A percentile compares a stretch with the other conserved stretches of the same genome.
phyloP scores from a whole-genome alignment of 139 green algal genomes.

The Picochlorum sp. region DNA sequence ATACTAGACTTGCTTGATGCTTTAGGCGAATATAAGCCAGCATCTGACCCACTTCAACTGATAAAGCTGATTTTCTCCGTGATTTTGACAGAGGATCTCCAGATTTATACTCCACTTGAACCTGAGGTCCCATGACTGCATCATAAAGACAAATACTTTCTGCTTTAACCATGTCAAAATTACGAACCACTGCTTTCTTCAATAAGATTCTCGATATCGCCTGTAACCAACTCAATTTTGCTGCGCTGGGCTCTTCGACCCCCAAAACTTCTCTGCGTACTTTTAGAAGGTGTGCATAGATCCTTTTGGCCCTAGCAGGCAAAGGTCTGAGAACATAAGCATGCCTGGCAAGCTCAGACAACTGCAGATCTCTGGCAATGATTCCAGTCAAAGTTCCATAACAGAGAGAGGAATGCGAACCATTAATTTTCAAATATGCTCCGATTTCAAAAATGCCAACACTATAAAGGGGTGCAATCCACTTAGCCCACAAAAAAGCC shows the following conservation, averaged over 20 bases:
- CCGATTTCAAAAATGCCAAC: slow-evolving; percentile 23
- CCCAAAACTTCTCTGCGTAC: slow-evolving; percentile 23
- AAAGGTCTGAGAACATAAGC: slow-evolving; percentile 38
- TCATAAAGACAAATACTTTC: too few relatives aligned
- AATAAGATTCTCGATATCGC: too few relatives aligned
- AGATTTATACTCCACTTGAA: background rate
- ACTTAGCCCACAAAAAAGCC: slow-evolving; percentile 29
- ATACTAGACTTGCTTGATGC: slow-evolving; percentile 28
- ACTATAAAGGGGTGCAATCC: slow-evolving; percentile 32
- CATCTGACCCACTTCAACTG: slow-evolving; percentile 36
- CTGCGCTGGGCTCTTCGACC: background rate
- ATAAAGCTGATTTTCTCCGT: background rate
- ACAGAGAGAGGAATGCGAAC: slow-evolving; percentile 2
- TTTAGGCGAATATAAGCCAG: slow-evolving; percentile 29
- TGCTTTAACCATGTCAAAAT: too few relatives aligned
- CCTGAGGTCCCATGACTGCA: background rate
- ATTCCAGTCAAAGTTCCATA: slow-evolving; percentile 26
- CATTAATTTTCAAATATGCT: slow-evolving; percentile 8
- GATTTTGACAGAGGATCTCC: too few relatives aligned
- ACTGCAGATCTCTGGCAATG: slow-evolving; percentile 35
- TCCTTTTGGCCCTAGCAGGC: slow-evolving; percentile 18
- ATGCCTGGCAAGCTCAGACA: slow-evolving; percentile 22
- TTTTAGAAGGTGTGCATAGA: slow-evolving; percentile 6
- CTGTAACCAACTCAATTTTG: too few relatives aligned
- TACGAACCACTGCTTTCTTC: too few relatives aligned